Percentiles rank a stretch among this genome's conserved stretches.
Conservation (phyloP, 805 yeast species). For the Starmerella riodocensis region DNA sequence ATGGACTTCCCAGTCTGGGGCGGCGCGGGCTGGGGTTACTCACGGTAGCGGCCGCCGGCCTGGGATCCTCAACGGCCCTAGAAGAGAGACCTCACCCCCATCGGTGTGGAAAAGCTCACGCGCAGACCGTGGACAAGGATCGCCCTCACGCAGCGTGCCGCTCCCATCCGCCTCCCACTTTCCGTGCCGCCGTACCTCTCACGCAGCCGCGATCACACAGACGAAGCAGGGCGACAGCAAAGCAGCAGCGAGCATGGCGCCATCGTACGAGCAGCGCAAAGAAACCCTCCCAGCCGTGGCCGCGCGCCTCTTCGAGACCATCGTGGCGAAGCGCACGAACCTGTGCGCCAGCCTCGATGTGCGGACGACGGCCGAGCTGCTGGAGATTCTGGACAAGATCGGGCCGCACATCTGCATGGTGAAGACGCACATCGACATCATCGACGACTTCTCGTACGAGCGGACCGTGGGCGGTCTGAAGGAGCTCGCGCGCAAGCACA, state of each 20-base stretch:
- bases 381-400: slow-evolving; percentile 55
- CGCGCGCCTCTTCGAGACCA: slow-evolving; percentile 51
- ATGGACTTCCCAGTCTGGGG: no score
- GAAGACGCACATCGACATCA: slow-evolving; percentile 88
- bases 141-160: no score
- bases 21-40: no score
- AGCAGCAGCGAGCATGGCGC: neutral
- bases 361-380: slow-evolving; percentile 60
- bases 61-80: no score
- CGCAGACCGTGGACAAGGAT: no score
- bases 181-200: no score
- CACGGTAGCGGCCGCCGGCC: no score
- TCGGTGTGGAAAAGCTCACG: no score
- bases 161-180: no score
- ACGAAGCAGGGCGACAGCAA: no score
- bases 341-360: slow-evolving; percentile 93
- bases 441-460: slow-evolving; percentile 77
- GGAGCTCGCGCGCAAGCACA: slow-evolving; percentile 61
- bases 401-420: slow-evolving; percentile 89
- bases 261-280: slow-evolving; percentile 30
- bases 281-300: slow-evolving; percentile 67
- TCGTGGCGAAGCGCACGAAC: slow-evolving; percentile 72
- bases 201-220: no score
- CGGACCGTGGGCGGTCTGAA: slow-evolving; percentile 64
- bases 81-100: no score